Evolutionary conservation across 164 flowering plant species (phyloP).

Genomic region (Cinnamomum micranthum): DNA sequence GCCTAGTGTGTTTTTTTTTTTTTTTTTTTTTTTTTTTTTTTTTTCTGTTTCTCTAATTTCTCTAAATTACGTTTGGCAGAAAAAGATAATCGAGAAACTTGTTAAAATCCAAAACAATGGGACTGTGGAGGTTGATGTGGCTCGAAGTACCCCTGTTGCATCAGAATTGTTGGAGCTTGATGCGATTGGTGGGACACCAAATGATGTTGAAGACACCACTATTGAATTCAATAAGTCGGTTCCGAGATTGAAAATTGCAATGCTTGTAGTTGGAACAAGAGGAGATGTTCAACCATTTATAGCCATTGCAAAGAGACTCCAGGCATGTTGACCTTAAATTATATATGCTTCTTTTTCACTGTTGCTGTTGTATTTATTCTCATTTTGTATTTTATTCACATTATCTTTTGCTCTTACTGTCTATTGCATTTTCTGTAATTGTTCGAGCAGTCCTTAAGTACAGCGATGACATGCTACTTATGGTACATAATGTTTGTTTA

Average conservation of each 20-base stretch:
- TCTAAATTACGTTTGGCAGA: constrained; percentile 32
- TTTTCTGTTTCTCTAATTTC: neutral
- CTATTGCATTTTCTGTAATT: no score
- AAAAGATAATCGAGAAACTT: constrained; percentile 59
- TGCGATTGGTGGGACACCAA: constrained; percentile 31
- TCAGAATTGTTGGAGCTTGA: constrained; percentile 72
- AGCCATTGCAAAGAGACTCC: constrained; percentile 84
- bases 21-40: neutral
- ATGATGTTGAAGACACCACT: constrained; percentile 23
- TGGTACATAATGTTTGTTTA: neutral
- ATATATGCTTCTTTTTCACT: neutral
- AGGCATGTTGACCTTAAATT: constrained; percentile 41
- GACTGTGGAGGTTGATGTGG: constrained; percentile 77
- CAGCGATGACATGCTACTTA: neutral
- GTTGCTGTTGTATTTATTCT: neutral
- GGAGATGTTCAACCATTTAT: constrained; percentile 96
- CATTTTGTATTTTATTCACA: neutral
- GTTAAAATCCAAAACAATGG: constrained; percentile 86
- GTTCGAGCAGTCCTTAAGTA: neutral
- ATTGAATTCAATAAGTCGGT: constrained; percentile 39
- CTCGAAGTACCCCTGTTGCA: constrained; percentile 54
- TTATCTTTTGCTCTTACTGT: no score
- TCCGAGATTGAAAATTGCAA: constrained; percentile 73
- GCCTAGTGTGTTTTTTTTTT: neutral
- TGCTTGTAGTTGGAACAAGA: constrained; percentile 93